These are phyloP conservation scores for Aureoboletus auriporus DNA, from an alignment of 768 basidiomycete species.

Conservation along the genomic window DNA sequence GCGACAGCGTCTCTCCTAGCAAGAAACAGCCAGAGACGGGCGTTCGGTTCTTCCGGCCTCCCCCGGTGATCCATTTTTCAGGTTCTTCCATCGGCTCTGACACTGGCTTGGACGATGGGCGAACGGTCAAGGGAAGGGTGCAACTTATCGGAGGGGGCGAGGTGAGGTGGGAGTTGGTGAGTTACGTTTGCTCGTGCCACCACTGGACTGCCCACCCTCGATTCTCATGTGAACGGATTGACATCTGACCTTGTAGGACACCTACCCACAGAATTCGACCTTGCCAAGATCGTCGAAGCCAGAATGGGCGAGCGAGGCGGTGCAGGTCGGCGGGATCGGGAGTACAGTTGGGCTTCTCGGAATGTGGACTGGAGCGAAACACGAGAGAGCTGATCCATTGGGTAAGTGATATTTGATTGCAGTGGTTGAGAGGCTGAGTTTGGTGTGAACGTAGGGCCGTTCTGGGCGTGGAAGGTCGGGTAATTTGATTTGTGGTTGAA, in stretches of 20 bases:
- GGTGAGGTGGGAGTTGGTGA: slow-evolving; percentile 50
- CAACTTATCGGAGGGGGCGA: slow-evolving; percentile 46
- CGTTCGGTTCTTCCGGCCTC: slow-evolving; percentile 26
- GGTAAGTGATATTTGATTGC: slow-evolving; percentile 27
- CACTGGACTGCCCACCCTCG: no score
- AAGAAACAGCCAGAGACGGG: not conserved
- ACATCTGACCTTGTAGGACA: slow-evolving; percentile 13
- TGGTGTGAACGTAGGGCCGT: slow-evolving; percentile 30
- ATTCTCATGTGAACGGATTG: not conserved
- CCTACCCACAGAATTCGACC: slow-evolving; percentile 29
- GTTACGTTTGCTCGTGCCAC: slow-evolving; percentile 6
- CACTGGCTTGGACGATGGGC: slow-evolving; percentile 25
- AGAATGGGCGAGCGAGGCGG: slow-evolving; percentile 53
- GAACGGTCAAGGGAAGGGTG: slow-evolving; percentile 41
- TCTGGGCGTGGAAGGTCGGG: slow-evolving; percentile 41
- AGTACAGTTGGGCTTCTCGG: slow-evolving; percentile 52
- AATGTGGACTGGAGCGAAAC: slow-evolving; percentile 50
- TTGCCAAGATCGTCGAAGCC: slow-evolving; percentile 29
- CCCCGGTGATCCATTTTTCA: slow-evolving; percentile 49
- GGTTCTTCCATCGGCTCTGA: slow-evolving; percentile 43
- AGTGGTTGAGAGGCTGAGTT: not conserved
- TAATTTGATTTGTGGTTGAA: slow-evolving; percentile 9
- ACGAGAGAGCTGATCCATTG: slow-evolving; percentile 41
- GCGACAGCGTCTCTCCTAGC: slow-evolving; percentile 13
- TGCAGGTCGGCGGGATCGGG: slow-evolving; percentile 53